Evolutionary conservation across 352 stramenopile genomes (phyloP), one percentile per base, ranked within the genome.

Genomic region (Globisporangium carolinianum): DNA sequence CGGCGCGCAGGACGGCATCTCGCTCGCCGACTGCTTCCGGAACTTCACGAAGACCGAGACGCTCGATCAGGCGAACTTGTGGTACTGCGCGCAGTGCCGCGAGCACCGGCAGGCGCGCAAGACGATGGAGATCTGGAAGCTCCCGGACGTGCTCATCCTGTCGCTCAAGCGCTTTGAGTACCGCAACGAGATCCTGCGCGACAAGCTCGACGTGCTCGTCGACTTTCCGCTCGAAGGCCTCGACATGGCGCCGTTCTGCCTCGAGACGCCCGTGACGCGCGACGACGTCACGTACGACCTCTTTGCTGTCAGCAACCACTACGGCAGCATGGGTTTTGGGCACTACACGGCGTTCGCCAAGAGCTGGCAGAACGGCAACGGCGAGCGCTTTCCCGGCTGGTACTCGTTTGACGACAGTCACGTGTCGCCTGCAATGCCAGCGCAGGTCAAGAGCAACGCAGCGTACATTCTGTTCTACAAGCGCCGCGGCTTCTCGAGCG

Each of bases 391-490:
- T 63, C 74, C 77, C 18, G 69, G 77, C 24, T 95, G 86, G 84
- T 94, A 87, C 67, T 84, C 73, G 15, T 95, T 93, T 58, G 86
- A 95, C 57, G 86, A 95, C 61, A 89, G 82, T 58, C 62, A 82
- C 24, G 82, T 92, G 60, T 75, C 78, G 32, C 70, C 75, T 24
- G 79, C 69, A 4, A 76, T 76, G 67, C 55, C 69, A 5, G 59
- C 55, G n/a, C 75, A 86, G 36, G 77, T 94, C 55, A 87, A 91
- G 67, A 82, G 71, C 36, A 91, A 88, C 46, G 80, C 79, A 12
- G 86, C 86, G 24, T 96, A 96, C 73, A 91, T 95, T 62, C 68
- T 96, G 39, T 96, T 94, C 59, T 96, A 96, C 69, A 92, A 93
- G 70, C 81, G 83, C 54, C 76, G 71, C 47, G 74, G 69, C 50